Percentiles rank a stretch among this genome's conserved stretches.
phyloP scores from a whole-genome alignment of 257 asterid genomes.

The Salvia splendens region DNA sequence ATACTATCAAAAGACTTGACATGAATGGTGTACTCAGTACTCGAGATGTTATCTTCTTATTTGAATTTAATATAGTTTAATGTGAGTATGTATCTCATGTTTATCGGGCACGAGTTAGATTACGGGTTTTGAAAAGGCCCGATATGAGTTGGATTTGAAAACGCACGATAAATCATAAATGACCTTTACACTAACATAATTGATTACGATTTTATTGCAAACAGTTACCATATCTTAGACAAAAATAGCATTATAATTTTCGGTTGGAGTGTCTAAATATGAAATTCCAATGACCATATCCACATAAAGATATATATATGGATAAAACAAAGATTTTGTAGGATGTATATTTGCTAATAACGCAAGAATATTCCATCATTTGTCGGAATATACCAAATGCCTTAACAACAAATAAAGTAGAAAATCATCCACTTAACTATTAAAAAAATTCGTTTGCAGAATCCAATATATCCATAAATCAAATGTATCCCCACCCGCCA shows the following conservation, averaged over 20 bases:
- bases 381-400: neutral
- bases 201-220: too few species aligned
- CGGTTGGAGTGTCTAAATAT: neutral
- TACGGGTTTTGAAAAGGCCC: too few species aligned
- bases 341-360: neutral
- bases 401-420: neutral
- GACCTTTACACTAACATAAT: too few species aligned
- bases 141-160: too few species aligned
- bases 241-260: neutral
- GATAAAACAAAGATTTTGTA: neutral
- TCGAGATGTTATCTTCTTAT: too few species aligned
- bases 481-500: neutral
- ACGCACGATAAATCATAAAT: too few species aligned
- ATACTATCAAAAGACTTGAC: too few species aligned
- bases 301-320: neutral
- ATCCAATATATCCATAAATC: neutral
- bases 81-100: too few species aligned
- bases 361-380: neutral
- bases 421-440: neutral
- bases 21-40: too few species aligned
- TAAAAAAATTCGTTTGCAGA: neutral
- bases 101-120: too few species aligned
- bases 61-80: too few species aligned
- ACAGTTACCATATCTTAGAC: too few species aligned
- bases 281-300: neutral